Conservation (phyloP, 768 basidiomycete genomes). For the Kwoniella botswanensis region DNA sequence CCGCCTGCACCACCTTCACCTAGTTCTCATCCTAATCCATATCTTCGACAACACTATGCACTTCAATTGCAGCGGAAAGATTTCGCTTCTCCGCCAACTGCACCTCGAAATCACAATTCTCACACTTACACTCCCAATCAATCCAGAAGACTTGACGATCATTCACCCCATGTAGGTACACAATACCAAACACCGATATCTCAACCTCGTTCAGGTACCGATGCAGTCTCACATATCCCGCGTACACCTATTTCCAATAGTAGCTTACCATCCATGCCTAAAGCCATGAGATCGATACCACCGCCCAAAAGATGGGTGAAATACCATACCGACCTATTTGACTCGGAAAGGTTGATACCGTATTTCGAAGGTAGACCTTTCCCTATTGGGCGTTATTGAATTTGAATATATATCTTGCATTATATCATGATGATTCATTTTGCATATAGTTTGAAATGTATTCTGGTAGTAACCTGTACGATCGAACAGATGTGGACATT, state of each 20-base stretch:
- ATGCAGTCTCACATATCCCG: constrained; percentile 1
- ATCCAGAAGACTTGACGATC: not conserved
- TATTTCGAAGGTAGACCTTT: constrained; percentile 35
- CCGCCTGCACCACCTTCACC: constrained; percentile 23
- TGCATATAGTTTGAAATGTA: not conserved
- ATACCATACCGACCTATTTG: constrained; percentile 42
- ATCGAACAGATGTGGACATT: no score
- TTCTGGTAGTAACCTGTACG: no score
- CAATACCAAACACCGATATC: constrained; percentile 7
- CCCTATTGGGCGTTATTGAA: constrained; percentile 32
- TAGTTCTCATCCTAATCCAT: constrained; percentile 7
- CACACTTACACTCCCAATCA: not conserved
- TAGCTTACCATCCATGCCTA: constrained; percentile 8
- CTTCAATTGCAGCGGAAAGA: not conserved
- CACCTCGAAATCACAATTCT: not conserved
- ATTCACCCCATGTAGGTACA: not conserved
- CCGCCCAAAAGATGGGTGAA: constrained; percentile 39
- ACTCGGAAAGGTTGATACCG: constrained; percentile 36
- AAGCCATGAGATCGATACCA: not conserved
- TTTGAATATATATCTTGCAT: not conserved
- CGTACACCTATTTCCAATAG: not conserved
- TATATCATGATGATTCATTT: not conserved
- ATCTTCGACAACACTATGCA: constrained; percentile 5
- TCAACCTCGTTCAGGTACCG: not conserved
- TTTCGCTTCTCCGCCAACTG: not conserved